Base-by-base conservation (phyloP, 768 basidiomycete genomes). In the Tricholoma hemisulphureum region DNA sequence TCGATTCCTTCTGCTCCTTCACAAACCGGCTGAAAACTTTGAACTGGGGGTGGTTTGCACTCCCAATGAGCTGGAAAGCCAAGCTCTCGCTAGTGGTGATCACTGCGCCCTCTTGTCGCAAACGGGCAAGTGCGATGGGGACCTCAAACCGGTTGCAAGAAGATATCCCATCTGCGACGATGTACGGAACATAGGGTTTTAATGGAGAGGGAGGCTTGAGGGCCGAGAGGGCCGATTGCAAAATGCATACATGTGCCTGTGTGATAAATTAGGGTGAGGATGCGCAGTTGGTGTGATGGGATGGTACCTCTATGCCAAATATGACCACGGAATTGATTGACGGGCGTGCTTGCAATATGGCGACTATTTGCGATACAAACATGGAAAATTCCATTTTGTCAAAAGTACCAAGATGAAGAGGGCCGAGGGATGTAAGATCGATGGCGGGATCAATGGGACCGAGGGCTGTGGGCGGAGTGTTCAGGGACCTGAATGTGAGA, bases 341-440 rank as follows among this genome's bases (percentile, higher is more conserved):
- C 3, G 80, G 78, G 23, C 76, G 79, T 5, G 77, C 63, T 20
- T 69, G 66, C 53, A 96, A 75, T 7, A 85, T 59, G 2, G 71
- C 58, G 53, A 77, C 71, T 6, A 95, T 81, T 31, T 91, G 83
- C 6, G 87, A 81, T 0, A 85, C 87, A 55, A 87, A 64, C 95
- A 97, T 96, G 1, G 89, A 91, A 76, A 98, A 97, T 53, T 83
- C 80, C 0, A 86, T 84, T 70, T 97, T 97, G 63, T 87, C 83
- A 65, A 84, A 77, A 9, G 85, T 83, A 37, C 80, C 87, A 31
- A 87, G 70, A 58, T 83, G 78, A 24, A 90, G 75, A 3, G 78
- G 61, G 0, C 79, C 88, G 1, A 91, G 78, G 29, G 80, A 75
- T 13, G 71, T 64, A 58, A 81, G 70, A 63, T 82, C 80, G 58